Conservation (phyloP, 2,329 filamentous ascomycete genomes). For the Clonostachys rosea region DNA sequence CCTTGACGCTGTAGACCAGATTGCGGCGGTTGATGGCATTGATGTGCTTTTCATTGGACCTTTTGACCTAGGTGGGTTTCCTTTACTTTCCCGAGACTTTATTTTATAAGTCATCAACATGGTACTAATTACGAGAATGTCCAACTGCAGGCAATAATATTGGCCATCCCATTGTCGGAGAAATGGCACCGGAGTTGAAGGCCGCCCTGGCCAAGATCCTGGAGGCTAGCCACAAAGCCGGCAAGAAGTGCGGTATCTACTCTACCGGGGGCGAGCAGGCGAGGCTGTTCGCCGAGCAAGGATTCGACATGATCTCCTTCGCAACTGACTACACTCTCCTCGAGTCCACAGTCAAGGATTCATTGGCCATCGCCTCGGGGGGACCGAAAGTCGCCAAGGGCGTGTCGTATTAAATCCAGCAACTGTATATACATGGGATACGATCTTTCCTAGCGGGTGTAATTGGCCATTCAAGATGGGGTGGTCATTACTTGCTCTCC, state of each 20-base stretch:
- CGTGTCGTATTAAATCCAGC: slow-evolving; percentile 30
- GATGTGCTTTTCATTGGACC: slow-evolving; percentile 64
- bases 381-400: slow-evolving; percentile 25
- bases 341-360: slow-evolving; percentile 33
- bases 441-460: neutral
- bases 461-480: neutral
- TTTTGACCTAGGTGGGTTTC: slow-evolving; percentile 51
- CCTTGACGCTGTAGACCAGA: slow-evolving; percentile 54
- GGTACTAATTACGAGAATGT: neutral
- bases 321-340: slow-evolving; percentile 51
- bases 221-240: slow-evolving; percentile 51
- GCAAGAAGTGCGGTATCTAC: slow-evolving; percentile 63
- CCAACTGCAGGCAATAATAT: slow-evolving; percentile 48
- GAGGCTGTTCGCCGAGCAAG: slow-evolving; percentile 46
- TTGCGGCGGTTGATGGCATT: slow-evolving; percentile 54
- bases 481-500: slow-evolving; percentile 19
- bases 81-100: slow-evolving; percentile 3
- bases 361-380: slow-evolving; percentile 41
- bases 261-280: slow-evolving; percentile 52
- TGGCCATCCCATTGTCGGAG: slow-evolving; percentile 55
- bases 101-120: neutral
- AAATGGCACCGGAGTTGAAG: slow-evolving; percentile 53
- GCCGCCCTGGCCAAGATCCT: slow-evolving; percentile 55
- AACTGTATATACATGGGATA: neutral
- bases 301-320: slow-evolving; percentile 58